Percentiles rank a stretch among this genome's conserved stretches.
These are phyloP conservation scores for Corrigiola litoralis DNA, from an alignment of 179 eudicot species.

Conservation along the genomic window DNA sequence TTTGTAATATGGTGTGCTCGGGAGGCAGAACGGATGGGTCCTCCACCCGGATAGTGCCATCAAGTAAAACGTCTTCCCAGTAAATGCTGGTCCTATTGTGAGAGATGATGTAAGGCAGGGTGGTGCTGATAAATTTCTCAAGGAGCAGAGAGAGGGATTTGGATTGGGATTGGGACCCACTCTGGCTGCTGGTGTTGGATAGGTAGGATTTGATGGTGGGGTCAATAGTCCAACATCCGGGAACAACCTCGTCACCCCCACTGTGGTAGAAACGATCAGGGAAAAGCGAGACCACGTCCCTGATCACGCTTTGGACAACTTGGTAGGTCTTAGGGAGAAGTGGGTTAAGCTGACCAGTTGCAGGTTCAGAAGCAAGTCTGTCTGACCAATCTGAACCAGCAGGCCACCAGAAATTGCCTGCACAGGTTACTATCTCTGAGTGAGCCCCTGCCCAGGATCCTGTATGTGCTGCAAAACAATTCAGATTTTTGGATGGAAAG, in stretches of 20 bases:
- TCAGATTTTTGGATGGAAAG: not conserved
- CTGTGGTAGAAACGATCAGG: constrained; percentile 69
- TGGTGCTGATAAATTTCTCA: constrained; percentile 55
- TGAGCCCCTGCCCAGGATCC: constrained; percentile 89
- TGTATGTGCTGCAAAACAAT: constrained; percentile 61
- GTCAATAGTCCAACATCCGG: constrained; percentile 83
- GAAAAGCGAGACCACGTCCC: constrained; percentile 52
- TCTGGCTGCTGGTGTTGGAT: constrained; percentile 30
- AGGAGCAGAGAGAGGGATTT: constrained; percentile 64
- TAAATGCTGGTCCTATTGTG: constrained; percentile 62
- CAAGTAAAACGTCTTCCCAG: constrained; percentile 84
- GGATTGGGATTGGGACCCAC: too few species aligned
- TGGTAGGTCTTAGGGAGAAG: constrained; percentile 68
- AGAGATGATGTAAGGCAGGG: constrained; percentile 53
- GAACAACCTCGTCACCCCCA: constrained; percentile 73
- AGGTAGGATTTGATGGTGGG: constrained; percentile 49
- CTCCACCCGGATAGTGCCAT: constrained; percentile 34
- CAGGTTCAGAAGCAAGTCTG: constrained; percentile 88
- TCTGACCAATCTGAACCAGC: constrained; percentile 58
- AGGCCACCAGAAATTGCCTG: constrained; percentile 86
- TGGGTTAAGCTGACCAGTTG: constrained; percentile 89
- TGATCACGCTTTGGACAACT: constrained; percentile 48
- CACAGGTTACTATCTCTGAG: constrained; percentile 86
- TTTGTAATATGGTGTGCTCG: constrained; percentile 57
- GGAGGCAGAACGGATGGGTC: constrained; percentile 47